Evolutionary conservation across 1,284 basidiomycete genomes (phyloP), one percentile per base, ranked within the genome.

Genomic region (Flammula alnicola): DNA sequence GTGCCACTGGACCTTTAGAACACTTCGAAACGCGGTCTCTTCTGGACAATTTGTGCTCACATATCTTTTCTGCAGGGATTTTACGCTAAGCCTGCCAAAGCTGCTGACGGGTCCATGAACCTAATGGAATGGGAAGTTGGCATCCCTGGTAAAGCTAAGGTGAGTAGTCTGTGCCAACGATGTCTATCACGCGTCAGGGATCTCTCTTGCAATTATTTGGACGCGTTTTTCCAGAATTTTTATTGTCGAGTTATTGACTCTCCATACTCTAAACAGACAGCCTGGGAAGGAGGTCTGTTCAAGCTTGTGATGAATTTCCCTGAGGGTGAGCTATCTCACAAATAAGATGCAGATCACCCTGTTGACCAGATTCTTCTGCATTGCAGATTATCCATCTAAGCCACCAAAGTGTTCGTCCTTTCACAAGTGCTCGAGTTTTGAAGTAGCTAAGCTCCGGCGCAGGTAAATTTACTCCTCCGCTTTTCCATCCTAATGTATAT

Each of bases 401-500:
- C 95, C 95, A 39, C 94, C 95, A 3, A 97, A 97, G 74, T 97
- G 94, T 92, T n/a, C n/a, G n/a, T 38, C 27, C 45, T 39, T 11
- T 17, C 12, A 12, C 27, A 22, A n/a, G 17, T 14, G 20, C n/a
- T n/a, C n/a, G n/a, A n/a, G 29, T 43, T 1, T 16, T 22, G 17
- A 26, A 16, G 5, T 35, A 19, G 11, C 29, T 16, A 23, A 45
- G 33, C 36, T 54, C 30, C 49, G 44, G 51, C 37, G 33, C 68
- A 97, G 95, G 94, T 78, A 98, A 98, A 83, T 99, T 99, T 73
- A 80, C 86, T 1, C 96, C 97, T 2, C 91, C 96, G 22, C 77
- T 98, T 42, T 99, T 98, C 76, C 96, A 99, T 69, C 96, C 96
- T 22, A 99, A 99, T 67, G 95, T 99, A 44, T 99, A 98, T 70